A percentile compares a stretch with the other conserved stretches of the same genome.
Conservation (phyloP, 805 yeast genomes). For the Hanseniaspora meyeri region DNA sequence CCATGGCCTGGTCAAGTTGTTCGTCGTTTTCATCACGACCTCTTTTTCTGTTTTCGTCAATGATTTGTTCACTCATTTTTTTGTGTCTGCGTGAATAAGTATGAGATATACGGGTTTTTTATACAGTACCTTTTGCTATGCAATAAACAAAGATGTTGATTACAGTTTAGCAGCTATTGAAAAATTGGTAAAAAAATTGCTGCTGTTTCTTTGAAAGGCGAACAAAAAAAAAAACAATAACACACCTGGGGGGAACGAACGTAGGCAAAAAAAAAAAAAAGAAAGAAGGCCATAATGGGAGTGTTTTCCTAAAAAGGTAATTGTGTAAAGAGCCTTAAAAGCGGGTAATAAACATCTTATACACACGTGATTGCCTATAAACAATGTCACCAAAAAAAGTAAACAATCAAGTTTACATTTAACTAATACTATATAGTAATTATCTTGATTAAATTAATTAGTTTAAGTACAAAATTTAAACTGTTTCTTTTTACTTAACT, state of each 20-base stretch:
- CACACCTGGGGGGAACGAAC: too few relatives aligned
- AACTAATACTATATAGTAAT: neutral
- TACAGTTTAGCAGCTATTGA: too few relatives aligned
- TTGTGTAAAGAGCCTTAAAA: neutral
- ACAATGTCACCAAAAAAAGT: neutral
- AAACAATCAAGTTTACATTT: neutral
- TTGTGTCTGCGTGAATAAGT: neutral
- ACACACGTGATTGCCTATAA: neutral
- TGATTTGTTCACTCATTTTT: constrained; percentile 7
- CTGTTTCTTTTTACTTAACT: too few relatives aligned
- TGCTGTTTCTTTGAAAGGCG: too few relatives aligned
- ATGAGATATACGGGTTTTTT: neutral
- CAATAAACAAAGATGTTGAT: too few relatives aligned
- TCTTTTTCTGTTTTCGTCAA: constrained; percentile 3
- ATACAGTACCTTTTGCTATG: neutral
- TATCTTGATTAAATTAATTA: too few relatives aligned
- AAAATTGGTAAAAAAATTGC: too few relatives aligned
- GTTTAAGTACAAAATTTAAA: neutral
- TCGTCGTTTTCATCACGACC: constrained; percentile 10
- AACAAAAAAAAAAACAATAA: too few relatives aligned
- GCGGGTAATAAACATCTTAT: neutral
- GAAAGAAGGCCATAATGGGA: too few relatives aligned
- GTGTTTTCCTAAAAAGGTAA: neutral
- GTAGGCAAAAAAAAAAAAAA: neutral
- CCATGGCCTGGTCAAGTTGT: constrained; percentile 3